Percentiles rank a stretch among this genome's conserved stretches.
Evolutionary conservation across 1,284 basidiomycete genomes (phyloP).

Genomic region (Cryptococcus amylolentus): DNA sequence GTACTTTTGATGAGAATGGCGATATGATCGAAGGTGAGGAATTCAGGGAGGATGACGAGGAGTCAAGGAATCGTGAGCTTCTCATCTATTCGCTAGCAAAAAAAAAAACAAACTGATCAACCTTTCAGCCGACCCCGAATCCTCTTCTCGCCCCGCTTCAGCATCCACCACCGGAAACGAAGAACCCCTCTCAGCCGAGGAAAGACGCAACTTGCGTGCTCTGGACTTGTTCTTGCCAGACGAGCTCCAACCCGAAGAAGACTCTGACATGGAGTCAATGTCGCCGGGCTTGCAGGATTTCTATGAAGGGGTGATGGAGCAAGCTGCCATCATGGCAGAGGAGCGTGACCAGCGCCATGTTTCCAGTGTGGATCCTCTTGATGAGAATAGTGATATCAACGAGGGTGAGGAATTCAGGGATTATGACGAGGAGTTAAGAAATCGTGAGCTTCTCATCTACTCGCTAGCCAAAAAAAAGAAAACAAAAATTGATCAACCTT

Average conservation of each 20-base stretch:
- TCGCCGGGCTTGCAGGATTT: background rate
- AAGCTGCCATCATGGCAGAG: background rate
- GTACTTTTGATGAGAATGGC: background rate
- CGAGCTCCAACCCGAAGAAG: too few species aligned
- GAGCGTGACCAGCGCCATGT: background rate
- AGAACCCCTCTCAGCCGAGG: too few species aligned
- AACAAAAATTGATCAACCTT: background rate
- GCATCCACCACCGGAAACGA: too few species aligned
- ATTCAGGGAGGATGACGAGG: conserved; percentile 13
- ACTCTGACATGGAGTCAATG: background rate
- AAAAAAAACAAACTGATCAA: background rate
- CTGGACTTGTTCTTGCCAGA: too few species aligned
- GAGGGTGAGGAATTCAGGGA: conserved; percentile 11
- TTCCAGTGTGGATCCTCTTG: background rate
- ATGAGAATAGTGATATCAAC: background rate
- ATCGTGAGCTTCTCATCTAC: background rate
- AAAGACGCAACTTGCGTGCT: too few species aligned
- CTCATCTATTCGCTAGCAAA: background rate
- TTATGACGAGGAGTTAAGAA: conserved; percentile 2
- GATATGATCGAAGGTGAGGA: conserved; percentile 8
- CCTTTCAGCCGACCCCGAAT: too few species aligned
- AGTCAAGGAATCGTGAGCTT: background rate
- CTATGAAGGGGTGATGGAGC: background rate
- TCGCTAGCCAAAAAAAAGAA: background rate
- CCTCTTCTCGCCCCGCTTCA: too few species aligned